Evolutionary conservation across 768 basidiomycete genomes (phyloP), one percentile per base, ranked within the genome.

Genomic region (Kwoniella sp.): DNA sequence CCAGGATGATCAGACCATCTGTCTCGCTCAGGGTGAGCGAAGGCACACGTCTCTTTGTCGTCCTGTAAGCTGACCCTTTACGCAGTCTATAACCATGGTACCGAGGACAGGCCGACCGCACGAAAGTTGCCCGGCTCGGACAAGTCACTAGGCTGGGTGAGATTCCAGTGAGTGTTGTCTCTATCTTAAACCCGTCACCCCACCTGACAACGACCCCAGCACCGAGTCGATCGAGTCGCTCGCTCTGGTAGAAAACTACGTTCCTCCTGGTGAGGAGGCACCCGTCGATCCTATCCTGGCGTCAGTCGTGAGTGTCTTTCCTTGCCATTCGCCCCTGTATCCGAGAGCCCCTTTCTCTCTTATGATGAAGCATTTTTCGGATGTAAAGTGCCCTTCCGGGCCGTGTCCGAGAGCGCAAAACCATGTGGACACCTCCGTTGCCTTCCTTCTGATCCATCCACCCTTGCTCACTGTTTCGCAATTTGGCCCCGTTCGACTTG

Each of bases 361-460:
- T 40, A 65, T 70, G 69, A 70, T 70, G 69, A 70, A 70, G 62
- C 41, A 70, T 70, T 70, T 65, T 67, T 67, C 69, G 69, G 69
- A 70, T 70, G 69, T 70, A 61, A 69, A 64, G 50, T 56, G 48
- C 38, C 46, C 63, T 60, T 65, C 50, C 53, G 65, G 63, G 57
- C 28, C 28, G n/a, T 61, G 65, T 67, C 69, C 69, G 65, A 70
- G 69, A 70, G 69, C 69, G 69, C 69, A 70, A 70, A 70, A 70
- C 50, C 62, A 61, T 67, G 69, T 70, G 69, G 69, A 70, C 65
- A 67, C 49, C 56, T 70, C 69, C 69, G 69, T 70, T 70, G 69
- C 69, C 69, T 70, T 70, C 69, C 69, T 70, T 70, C 69, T 70
- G 69, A 70, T 45, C 52, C 20, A 23, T 43, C 8, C 15, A 39